phyloP scores from a whole-genome alignment of 2,329 filamentous ascomycete genomes.

The Geosmithia flava region DNA sequence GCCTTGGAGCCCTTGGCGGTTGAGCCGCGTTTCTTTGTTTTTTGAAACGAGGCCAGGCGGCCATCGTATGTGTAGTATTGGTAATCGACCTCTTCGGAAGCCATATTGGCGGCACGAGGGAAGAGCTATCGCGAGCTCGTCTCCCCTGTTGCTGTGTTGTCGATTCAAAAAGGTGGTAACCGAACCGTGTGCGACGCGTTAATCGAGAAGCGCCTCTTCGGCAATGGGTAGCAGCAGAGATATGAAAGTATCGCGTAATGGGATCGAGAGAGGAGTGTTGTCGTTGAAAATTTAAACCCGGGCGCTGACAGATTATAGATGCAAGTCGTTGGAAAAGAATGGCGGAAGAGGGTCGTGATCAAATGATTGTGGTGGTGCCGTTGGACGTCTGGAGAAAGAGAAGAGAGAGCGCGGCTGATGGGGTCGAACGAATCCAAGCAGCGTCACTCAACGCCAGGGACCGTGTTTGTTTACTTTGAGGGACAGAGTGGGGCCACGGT shows the following conservation, averaged over 20 bases:
- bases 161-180: background rate
- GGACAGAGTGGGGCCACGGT: slow-evolving; percentile 4
- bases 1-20: slow-evolving; percentile 41
- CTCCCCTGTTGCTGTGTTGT: background rate
- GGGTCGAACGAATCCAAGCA: background rate
- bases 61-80: slow-evolving; percentile 54
- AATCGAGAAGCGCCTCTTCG: background rate
- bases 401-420: background rate
- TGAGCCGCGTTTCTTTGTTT: slow-evolving; percentile 58
- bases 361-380: background rate
- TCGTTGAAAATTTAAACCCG: background rate
- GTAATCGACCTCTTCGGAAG: slow-evolving; percentile 24
- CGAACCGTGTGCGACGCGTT: background rate
- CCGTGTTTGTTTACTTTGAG: slow-evolving; percentile 18
- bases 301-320: background rate
- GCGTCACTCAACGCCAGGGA: background rate
- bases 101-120: slow-evolving; percentile 12
- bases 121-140: slow-evolving; percentile 1
- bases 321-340: background rate
- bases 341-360: background rate
- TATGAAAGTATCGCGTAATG: background rate
- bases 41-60: slow-evolving; percentile 70
- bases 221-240: no score
- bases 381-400: background rate
- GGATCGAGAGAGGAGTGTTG: background rate